A percentile compares a stretch with the other conserved stretches of the same genome.
Evolutionary conservation across 495 filamentous ascomycete species (phyloP).

Genomic region (Niebla homalea): DNA sequence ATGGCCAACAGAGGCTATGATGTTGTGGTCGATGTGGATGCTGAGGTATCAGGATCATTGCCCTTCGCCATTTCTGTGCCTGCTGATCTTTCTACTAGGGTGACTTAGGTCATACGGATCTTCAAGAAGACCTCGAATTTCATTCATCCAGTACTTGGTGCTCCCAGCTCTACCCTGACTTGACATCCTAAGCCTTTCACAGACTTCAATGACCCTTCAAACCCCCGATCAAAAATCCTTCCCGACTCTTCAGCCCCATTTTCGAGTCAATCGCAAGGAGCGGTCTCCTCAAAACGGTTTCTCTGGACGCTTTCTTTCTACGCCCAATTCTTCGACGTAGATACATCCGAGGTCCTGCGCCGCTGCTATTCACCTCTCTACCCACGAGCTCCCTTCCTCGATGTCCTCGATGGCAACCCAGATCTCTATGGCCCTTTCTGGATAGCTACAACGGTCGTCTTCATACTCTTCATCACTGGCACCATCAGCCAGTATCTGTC

Average conservation of each 20-base stretch:
- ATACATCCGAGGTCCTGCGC: constrained; percentile 72
- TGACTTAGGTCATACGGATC: constrained; percentile 93
- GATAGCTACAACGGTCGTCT: constrained; percentile 95
- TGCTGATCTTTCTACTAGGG: constrained; percentile 41
- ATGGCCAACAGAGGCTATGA: constrained; percentile 89
- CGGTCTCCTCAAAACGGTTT: constrained; percentile 57
- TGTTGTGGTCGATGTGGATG: constrained; percentile 92
- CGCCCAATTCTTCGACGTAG: constrained; percentile 94
- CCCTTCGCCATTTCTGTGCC: not conserved
- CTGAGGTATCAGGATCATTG: constrained; percentile 47
- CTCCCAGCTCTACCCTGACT: not conserved
- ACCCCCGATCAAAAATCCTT: constrained; percentile 41
- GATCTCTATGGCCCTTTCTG: constrained; percentile 94
- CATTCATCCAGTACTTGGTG: constrained; percentile 64
- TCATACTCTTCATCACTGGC: constrained; percentile 88
- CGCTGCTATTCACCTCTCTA: constrained; percentile 76
- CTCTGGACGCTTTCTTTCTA: constrained; percentile 92
- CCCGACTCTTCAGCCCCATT: constrained; percentile 47
- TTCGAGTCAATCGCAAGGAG: constrained; percentile 37
- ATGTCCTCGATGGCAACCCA: constrained; percentile 92
- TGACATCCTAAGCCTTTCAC: not conserved
- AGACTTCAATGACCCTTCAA: constrained; percentile 45
- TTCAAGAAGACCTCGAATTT: constrained; percentile 98
- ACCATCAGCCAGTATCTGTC: constrained; percentile 85
- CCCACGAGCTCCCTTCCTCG: constrained; percentile 86